Base-by-base conservation (phyloP, 2,329 filamentous ascomycete genomes). In the Aspergillus piperis region DNA sequence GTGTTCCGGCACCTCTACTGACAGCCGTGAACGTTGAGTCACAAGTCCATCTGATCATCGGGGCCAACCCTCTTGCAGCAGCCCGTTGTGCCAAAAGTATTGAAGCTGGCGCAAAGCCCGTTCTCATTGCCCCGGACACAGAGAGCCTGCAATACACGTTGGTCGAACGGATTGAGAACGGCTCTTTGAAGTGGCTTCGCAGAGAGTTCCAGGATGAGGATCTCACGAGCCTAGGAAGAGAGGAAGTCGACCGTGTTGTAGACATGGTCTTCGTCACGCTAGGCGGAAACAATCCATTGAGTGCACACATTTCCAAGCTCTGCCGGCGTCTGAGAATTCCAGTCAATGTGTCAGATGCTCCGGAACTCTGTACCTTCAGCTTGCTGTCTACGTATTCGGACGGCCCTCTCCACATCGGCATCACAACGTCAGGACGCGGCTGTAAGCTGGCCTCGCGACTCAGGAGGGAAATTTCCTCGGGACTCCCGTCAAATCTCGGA, bases 381-480 rank as follows among this genome's bases (percentile, higher is more conserved):
- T 83, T 99, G 55, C 86, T 98, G 49, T 95, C 92, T 23, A 96
- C 91, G 7, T 88, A 98, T 75, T 88, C 86, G 57, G 93, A 97
- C 71, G 95, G 95, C 0, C 94, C 95, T 8, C 82, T 99, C 42
- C 95, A 98, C 73, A 89, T 99, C 62, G 95, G 95, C 63, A 90
- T 99, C 60, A 98, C 95, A 3, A 98, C 95, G 0, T 97, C 96
- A 60, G 94, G 95, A 19, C 89, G 90, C 68, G 95, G 95, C 1
- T 98, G 95, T 81, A 97, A 96, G 77, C 84, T 99, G 30, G 91
- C 95, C 5, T 91, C 92, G 8, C 85, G 95, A 25, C 91, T 99
- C 69, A 87, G 93, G 15, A 86, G 95, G 59, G 95, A 98, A 70
- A 90, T 99, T 62, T 90, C 91, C 2, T 85, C 92, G 0, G 86